Evolutionary conservation across 2,329 filamentous ascomycete species (phyloP).

Genomic region (Berkeleyomyces basicola): DNA sequence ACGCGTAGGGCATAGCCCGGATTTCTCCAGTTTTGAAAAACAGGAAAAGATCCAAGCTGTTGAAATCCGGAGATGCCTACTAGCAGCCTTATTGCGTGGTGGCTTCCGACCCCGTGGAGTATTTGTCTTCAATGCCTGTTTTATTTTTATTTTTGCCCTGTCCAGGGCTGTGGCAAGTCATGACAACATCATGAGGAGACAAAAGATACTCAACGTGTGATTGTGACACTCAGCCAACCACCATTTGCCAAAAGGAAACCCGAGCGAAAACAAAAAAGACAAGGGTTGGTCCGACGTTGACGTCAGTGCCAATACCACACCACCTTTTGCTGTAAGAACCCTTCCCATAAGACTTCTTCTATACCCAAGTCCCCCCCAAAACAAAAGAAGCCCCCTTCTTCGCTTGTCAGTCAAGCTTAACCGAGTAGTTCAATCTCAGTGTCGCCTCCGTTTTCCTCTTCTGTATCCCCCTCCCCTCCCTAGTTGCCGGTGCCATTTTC

Average conservation of each 20-base stretch:
- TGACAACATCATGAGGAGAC: not conserved
- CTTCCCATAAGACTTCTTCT: not conserved
- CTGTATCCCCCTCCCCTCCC: not conserved
- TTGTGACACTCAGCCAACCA: not conserved
- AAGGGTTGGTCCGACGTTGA: not conserved
- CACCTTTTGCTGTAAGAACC: not conserved
- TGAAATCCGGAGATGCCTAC: constrained; percentile 1
- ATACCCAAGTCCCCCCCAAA: not conserved
- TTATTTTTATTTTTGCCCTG: no score
- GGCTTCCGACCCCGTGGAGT: not conserved
- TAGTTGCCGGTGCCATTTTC: not conserved
- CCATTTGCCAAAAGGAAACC: not conserved
- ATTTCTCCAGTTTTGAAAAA: not conserved
- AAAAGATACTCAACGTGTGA: not conserved
- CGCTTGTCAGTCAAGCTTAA: not conserved
- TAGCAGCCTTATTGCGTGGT: not conserved
- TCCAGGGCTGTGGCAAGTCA: not conserved
- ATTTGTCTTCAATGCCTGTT: not conserved
- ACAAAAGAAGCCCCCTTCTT: not conserved
- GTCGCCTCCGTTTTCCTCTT: not conserved
- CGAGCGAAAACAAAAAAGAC: not conserved
- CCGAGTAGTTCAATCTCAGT: not conserved
- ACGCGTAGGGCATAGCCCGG: not conserved
- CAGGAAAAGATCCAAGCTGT: not conserved
- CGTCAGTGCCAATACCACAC: not conserved